Evolutionary conservation across 2,329 filamentous ascomycete genomes (phyloP).

Genomic region (Calonectria multiphialidica): DNA sequence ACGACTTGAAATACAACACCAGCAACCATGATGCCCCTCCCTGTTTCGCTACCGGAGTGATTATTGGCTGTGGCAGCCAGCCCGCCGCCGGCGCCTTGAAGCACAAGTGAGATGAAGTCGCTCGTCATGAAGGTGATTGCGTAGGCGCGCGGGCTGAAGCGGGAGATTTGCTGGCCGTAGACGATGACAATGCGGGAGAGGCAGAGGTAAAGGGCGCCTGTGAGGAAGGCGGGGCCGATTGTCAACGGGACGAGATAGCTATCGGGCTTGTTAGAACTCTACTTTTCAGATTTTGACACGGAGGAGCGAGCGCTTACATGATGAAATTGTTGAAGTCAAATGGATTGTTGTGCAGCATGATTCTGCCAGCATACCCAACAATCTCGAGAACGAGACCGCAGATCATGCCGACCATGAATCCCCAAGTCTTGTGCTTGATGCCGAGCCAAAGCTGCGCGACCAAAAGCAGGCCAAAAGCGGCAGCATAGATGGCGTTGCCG

Average conservation of each 20-base stretch:
- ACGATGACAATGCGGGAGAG: conserved; percentile 58
- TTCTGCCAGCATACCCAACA: conserved; percentile 69
- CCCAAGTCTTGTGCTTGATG: conserved; percentile 51
- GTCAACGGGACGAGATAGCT: conserved; percentile 61
- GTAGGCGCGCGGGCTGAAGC: conserved; percentile 41
- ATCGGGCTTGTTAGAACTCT: neutral
- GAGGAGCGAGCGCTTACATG: conserved; percentile 55
- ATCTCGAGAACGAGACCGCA: conserved; percentile 66
- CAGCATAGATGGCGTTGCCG: conserved; percentile 46
- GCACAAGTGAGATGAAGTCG: neutral
- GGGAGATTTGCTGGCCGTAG: conserved; percentile 52
- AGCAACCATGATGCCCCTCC: conserved; percentile 13
- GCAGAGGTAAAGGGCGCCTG: conserved; percentile 71
- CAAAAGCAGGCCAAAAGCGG: conserved; percentile 56
- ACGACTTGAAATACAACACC: conserved; percentile 21
- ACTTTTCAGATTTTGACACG: conserved; percentile 1
- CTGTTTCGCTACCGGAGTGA: conserved; percentile 48
- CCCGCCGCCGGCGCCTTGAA: conserved; percentile 3
- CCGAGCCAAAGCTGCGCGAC: conserved; percentile 52
- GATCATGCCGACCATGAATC: conserved; percentile 58
- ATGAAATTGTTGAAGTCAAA: conserved; percentile 67
- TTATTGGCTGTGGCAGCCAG: neutral
- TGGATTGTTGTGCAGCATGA: conserved; percentile 64
- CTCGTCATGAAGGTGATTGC: neutral
- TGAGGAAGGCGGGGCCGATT: conserved; percentile 71